Evolutionary conservation across 2,329 filamentous ascomycete genomes (phyloP).

Genomic region (Xylariales sp.): DNA sequence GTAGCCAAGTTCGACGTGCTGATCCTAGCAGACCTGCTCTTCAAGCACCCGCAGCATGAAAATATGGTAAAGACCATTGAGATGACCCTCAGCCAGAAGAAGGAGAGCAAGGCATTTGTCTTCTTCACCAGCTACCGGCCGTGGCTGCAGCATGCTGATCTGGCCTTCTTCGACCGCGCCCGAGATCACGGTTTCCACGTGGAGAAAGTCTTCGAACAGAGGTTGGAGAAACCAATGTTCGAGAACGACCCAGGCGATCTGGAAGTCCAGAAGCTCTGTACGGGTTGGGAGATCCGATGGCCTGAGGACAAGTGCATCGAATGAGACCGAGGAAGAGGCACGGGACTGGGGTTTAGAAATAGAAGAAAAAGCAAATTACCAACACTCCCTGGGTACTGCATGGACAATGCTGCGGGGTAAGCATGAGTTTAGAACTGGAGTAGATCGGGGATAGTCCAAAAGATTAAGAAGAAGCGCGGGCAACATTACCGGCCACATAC

Average conservation of each 20-base stretch:
- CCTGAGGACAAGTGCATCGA: slow-evolving; percentile 23
- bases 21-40: slow-evolving; percentile 83
- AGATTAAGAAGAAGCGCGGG: no score
- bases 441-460: no score
- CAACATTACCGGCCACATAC: no score
- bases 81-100: slow-evolving; percentile 55
- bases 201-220: slow-evolving; percentile 74
- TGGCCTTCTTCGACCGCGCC: slow-evolving; percentile 80
- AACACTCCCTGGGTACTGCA: no score
- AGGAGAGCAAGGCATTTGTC: slow-evolving; percentile 65
- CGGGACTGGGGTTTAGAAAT: no score
- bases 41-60: slow-evolving; percentile 82
- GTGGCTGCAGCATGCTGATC: slow-evolving; percentile 80
- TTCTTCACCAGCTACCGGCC: slow-evolving; percentile 95
- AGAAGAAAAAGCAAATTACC: no score
- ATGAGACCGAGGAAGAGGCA: no score
- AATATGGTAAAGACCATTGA: slow-evolving; percentile 72
- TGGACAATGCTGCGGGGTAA: no score
- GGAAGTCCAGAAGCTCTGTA: slow-evolving; percentile 75
- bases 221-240: slow-evolving; percentile 84
- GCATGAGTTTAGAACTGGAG: no score
- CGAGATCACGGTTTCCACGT: slow-evolving; percentile 68
- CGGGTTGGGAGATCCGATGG: slow-evolving; percentile 72
- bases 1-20: slow-evolving; percentile 68
- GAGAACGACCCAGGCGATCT: slow-evolving; percentile 84